phyloP scores from a whole-genome alignment of 345 rosid genomes.

The Bretschneidera sinensis region DNA sequence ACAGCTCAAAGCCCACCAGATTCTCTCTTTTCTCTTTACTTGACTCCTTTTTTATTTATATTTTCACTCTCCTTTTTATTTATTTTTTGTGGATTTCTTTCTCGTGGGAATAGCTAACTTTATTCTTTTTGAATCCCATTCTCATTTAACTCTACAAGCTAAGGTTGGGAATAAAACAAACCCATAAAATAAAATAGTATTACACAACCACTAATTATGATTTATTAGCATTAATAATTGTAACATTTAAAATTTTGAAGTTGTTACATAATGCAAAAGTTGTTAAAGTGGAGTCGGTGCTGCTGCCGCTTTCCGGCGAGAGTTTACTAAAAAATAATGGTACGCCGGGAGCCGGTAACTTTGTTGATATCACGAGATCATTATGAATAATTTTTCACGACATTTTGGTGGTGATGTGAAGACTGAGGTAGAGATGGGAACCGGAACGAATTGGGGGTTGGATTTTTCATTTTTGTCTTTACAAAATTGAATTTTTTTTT shows the following conservation, averaged over 20 bases:
- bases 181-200: background rate
- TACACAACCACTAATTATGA: background rate
- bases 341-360: too few relatives aligned
- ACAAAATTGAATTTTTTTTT: too few relatives aligned
- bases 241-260: background rate
- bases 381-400: constrained; percentile 25
- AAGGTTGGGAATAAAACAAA: constrained; percentile 9
- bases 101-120: constrained; percentile 2
- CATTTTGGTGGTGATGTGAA: too few relatives aligned
- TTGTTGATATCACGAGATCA: constrained; percentile 27
- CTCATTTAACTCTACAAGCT: background rate
- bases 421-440: too few relatives aligned
- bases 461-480: too few relatives aligned
- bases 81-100: background rate
- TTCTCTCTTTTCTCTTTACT: constrained; percentile 34
- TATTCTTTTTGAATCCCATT: constrained; percentile 19
- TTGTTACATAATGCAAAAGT: constrained; percentile 3
- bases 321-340: too few relatives aligned
- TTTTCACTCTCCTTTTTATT: background rate
- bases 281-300: too few relatives aligned
- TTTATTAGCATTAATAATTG: background rate
- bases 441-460: too few relatives aligned
- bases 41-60: too few relatives aligned
- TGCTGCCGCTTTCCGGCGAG: too few relatives aligned
- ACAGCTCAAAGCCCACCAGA: constrained; percentile 80